Evolutionary conservation across 306 rosid genomes (phyloP), one percentile per base, ranked within the genome.

Genomic region (Castanea mollissima): DNA sequence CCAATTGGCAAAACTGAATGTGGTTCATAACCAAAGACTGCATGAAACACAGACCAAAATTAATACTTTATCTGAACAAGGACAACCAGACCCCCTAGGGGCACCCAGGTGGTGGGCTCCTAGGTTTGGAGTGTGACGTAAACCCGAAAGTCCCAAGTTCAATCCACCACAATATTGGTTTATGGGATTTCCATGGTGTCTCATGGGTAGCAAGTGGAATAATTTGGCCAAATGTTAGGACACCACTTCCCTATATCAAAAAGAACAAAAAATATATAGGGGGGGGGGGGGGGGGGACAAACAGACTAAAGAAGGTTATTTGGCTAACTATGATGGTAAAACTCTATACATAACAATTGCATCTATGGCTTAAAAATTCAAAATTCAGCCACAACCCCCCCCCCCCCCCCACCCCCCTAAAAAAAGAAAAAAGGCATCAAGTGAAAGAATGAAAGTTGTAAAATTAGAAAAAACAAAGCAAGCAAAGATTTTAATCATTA

Each of bases 1-100:
- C 98, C 99, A 85, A 95, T 87, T 5, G 99, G 96, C 81, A 91
- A 84, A 83, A 95, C 99, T 6, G 98, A 95, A 83, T 95, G 99
- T 69, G 99, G 99, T 76, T 95, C 99, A 63, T 90, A 95, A 34
- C 94, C 98, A 75, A 95, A 88, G 54, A 95, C 99, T 92, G 89
- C 91, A 88, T 8, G 16, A 75, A 71, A 12, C 6, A 55, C 73
- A 59, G 5, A 74, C 5, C 21, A 14, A 62, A 3, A 10, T 51
- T 63, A 41, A 55, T 51, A 65, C 64, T 55, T 72, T 59, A 79
- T 71, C 35, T 25, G 49, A 52, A 49, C 34, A 46, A 21, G 55
- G 64, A 74, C 8, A 71, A 55, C 31, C 76, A 67, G 69, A 31
- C 75, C 46, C 46, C 46, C 1, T 38, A 38, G 46, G 46, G 46